Evolutionary conservation across 192 early-diverging fungal genomes (phyloP).

Genomic region (Coemansia sp.): DNA sequence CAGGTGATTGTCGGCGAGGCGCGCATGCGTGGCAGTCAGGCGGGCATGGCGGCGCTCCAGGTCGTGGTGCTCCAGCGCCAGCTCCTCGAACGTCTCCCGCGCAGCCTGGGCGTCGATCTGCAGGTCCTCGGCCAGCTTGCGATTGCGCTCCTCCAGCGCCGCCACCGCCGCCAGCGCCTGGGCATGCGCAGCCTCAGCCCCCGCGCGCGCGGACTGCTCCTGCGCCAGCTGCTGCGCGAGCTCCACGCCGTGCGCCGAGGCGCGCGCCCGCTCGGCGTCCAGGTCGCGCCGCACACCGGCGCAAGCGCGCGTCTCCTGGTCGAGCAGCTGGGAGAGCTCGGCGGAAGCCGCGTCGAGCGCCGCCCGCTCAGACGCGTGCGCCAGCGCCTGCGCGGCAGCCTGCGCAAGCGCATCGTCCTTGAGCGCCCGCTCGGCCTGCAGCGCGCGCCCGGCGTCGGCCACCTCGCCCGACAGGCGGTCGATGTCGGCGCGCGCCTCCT

Average conservation of each 20-base stretch:
- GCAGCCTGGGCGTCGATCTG: conserved; percentile 53
- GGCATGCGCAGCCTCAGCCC: conserved; percentile 10
- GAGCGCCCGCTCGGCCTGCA: conserved; percentile 13
- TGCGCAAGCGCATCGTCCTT: conserved; percentile 11
- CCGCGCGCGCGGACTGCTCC: conserved; percentile 13
- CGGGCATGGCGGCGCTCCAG: conserved; percentile 27
- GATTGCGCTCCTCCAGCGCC: conserved; percentile 29
- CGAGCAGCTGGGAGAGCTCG: conserved; percentile 11
- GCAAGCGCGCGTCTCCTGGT: background rate
- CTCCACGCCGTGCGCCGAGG: background rate
- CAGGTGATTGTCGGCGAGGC: conserved; percentile 24
- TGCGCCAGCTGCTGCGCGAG: conserved; percentile 15
- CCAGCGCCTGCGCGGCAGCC: conserved; percentile 9
- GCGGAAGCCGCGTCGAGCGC: conserved; percentile 10
- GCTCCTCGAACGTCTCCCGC: conserved; percentile 45
- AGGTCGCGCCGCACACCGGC: background rate
- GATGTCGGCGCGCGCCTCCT: conserved; percentile 16
- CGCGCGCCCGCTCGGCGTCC: conserved; percentile 7
- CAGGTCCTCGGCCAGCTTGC: conserved; percentile 37
- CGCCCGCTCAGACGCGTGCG: conserved; percentile 6
- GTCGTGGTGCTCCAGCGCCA: conserved; percentile 42
- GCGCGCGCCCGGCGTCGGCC: background rate
- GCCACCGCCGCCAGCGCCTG: conserved; percentile 19
- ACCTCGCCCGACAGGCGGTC: conserved; percentile 12
- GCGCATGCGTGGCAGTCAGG: conserved; percentile 20